Evolutionary conservation across 2,329 filamentous ascomycete genomes (phyloP).

Genomic region (Aspergillus sp.): DNA sequence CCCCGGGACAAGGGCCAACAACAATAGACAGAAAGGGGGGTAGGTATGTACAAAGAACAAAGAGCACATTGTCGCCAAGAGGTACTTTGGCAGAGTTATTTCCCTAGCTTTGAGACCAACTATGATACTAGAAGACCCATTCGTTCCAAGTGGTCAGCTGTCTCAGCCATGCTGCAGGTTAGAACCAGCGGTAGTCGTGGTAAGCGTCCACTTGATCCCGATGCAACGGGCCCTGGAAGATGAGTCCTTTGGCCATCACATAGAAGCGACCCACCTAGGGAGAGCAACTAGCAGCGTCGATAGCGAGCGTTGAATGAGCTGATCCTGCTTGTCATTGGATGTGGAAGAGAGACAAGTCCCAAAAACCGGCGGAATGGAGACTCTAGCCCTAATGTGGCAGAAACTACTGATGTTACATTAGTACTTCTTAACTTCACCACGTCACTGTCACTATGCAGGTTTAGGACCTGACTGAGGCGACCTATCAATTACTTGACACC

Average conservation of each 20-base stretch:
- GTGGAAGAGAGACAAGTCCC: no score
- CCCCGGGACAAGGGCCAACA: neutral
- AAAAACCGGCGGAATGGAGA: no score
- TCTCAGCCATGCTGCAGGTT: conserved; percentile 9
- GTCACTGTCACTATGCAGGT: neutral
- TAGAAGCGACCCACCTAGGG: neutral
- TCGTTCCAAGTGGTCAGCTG: neutral
- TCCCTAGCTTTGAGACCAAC: neutral
- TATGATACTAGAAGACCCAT: neutral
- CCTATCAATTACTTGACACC: neutral
- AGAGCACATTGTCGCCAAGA: neutral
- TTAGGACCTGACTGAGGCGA: neutral
- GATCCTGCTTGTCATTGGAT: no score
- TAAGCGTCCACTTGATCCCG: neutral
- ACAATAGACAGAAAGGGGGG: neutral
- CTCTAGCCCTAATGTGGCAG: no score
- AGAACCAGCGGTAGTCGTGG: neutral
- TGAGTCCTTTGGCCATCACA: neutral
- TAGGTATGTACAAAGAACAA: neutral
- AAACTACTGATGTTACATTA: no score
- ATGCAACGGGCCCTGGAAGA: neutral
- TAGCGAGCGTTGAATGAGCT: no score
- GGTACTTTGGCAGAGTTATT: neutral
- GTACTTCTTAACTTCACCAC: neutral
- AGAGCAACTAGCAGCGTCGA: neutral